Conservation (phyloP, 106 monocot species). For the Triglochin maritima region DNA sequence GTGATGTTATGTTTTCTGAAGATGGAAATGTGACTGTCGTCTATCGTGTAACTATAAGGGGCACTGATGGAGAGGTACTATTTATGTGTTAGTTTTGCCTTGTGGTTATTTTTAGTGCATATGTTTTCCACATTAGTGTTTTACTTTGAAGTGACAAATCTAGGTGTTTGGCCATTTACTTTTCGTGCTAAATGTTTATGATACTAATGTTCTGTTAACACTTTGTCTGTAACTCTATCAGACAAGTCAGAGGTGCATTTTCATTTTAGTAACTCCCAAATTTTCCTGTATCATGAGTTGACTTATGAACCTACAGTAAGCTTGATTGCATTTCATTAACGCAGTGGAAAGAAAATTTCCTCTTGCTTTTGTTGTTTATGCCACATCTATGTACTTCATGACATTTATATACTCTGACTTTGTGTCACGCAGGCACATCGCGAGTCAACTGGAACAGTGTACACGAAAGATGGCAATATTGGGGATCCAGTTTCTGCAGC, state of each 20-base stretch:
- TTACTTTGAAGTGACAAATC: not conserved
- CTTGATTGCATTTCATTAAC: too few species aligned
- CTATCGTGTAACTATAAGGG: slow-evolving; percentile 69
- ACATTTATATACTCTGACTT: too few species aligned
- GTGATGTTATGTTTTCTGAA: slow-evolving; percentile 61
- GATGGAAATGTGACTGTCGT: slow-evolving; percentile 70
- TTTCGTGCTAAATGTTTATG: too few species aligned
- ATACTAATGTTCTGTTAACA: too few species aligned
- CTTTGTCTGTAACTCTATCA: too few species aligned
- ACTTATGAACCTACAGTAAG: too few species aligned
- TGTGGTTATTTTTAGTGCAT: not conserved
- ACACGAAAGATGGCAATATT: slow-evolving; percentile 17
- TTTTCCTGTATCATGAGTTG: too few species aligned
- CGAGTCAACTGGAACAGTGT: slow-evolving; percentile 67
- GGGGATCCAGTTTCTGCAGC: slow-evolving; percentile 68
- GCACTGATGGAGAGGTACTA: slow-evolving; percentile 85
- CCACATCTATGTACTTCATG: too few species aligned
- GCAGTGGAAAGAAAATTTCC: too few species aligned
- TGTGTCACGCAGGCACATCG: slow-evolving; percentile 54
- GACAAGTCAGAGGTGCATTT: too few species aligned
- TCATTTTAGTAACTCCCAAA: too few species aligned
- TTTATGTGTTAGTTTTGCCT: slow-evolving; percentile 2
- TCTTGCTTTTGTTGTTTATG: too few species aligned
- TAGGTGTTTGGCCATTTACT: not conserved
- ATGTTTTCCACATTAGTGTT: not conserved